Base-by-base conservation (phyloP, 257 asterid species). In the Solanum tacnaense region DNA sequence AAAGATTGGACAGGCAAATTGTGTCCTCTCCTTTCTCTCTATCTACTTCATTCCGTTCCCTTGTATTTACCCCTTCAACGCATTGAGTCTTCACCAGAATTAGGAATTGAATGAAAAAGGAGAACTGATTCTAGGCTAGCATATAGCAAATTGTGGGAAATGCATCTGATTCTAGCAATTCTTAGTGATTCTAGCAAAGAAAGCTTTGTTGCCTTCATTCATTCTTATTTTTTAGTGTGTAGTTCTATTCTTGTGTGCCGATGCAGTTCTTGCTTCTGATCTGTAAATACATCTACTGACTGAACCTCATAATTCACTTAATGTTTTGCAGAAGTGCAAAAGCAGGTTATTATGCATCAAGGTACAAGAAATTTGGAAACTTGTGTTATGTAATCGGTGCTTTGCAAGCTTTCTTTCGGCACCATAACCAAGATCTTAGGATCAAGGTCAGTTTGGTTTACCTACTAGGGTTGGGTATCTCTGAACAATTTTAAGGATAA, bases 381-480 rank as follows among this genome's bases (percentile, higher is more conserved):
- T 90, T 95, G 44, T 96, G 99, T 85, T 96, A 96, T 86, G 98
- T 96, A 72, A 94, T 96, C 86, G 98, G 99, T 86, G 94, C 98
- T 91, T 90, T 96, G 92, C 97, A 95, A 90, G 98, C 97, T 81
- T 96, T 95, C 90, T 88, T 90, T 87, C 91, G 95, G 88, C 99
- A 96, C 89, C 92, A 88, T 62, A 94, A 96, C 91, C 93, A 89
- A 89, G 99, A 96, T 87, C 89, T 95, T 88, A 94, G 92, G 93
- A 93, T 96, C 86, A 96, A 95, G 98, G 99, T 82, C 70, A 82
- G 85, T 86, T 96, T 87, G 74, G 85, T 86, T 46, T 82, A 81
- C 68, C 68, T 82, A 20, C 29, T 46, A 5, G 85, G 67, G 18
- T 29, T 46, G 29, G 41, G 27, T 82, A 29, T 49, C 27, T 82